A percentile compares a stretch with the other conserved stretches of the same genome.
Evolutionary conservation across 2,329 filamentous ascomycete species (phyloP).

Genomic region (Neopestalotiopsis sp.): DNA sequence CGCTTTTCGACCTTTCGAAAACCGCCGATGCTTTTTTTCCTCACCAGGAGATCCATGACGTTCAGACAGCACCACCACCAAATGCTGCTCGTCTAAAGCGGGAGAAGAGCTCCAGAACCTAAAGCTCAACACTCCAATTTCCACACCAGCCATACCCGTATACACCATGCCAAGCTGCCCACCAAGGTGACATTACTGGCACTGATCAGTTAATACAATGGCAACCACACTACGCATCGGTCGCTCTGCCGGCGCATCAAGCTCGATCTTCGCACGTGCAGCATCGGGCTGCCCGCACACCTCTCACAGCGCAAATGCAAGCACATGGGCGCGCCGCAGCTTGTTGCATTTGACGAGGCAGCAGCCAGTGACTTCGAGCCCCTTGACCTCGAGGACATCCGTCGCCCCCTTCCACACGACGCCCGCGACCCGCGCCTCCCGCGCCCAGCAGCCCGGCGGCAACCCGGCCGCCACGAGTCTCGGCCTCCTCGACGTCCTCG

Average conservation of each 20-base stretch:
- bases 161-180: conserved; percentile 3
- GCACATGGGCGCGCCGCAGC: background rate
- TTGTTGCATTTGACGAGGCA: background rate
- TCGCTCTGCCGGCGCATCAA: conserved; percentile 3
- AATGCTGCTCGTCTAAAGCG: background rate
- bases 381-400: background rate
- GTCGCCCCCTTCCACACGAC: conserved; percentile 9
- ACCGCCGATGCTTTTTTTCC: conserved; percentile 13
- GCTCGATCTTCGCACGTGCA: background rate
- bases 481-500: conserved; percentile 76
- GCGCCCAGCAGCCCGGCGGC: conserved; percentile 36
- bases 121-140: background rate
- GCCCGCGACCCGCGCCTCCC: background rate
- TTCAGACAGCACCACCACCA: background rate
- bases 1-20: conserved; percentile 1
- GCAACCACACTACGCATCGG: conserved; percentile 11
- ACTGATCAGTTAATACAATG: conserved; percentile 4
- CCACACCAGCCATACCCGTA: background rate
- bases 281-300: background rate
- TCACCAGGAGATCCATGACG: conserved; percentile 4
- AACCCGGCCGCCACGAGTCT: conserved; percentile 62
- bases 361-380: background rate
- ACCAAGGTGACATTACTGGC: conserved; percentile 2
- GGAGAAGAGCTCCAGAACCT: background rate
- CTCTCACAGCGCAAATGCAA: background rate